These are phyloP conservation scores for Metschnikowia amazonensis DNA, from an alignment of 805 yeast genomes.

Conservation along the genomic window DNA sequence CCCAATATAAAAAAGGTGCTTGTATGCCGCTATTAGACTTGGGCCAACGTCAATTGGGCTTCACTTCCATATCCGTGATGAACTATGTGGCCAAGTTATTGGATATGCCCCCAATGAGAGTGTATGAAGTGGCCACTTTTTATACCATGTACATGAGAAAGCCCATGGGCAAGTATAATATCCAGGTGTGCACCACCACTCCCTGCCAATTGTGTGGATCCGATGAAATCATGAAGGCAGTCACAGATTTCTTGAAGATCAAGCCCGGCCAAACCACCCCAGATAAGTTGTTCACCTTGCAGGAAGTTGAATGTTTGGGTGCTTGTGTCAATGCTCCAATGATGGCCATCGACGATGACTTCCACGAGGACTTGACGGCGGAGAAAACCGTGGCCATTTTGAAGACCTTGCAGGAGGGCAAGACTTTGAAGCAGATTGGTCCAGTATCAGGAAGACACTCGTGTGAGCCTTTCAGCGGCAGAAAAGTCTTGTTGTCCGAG, in stretches of 20 bases:
- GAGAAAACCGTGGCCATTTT: slow-evolving; percentile 59
- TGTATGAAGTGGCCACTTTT: slow-evolving; percentile 87
- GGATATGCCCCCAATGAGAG: slow-evolving; percentile 93
- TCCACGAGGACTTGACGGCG: slow-evolving; percentile 74
- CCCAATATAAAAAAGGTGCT: slow-evolving; percentile 83
- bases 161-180: slow-evolving; percentile 80
- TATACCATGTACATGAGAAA: slow-evolving; percentile 86
- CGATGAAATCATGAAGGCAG: slow-evolving; percentile 72
- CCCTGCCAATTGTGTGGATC: slow-evolving; percentile 85
- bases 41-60: slow-evolving; percentile 85
- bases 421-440: slow-evolving; percentile 55
- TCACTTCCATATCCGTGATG: slow-evolving; percentile 83
- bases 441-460: slow-evolving; percentile 64
- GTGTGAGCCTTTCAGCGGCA: slow-evolving; percentile 76
- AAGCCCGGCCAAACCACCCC: slow-evolving; percentile 75
- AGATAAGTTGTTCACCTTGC: slow-evolving; percentile 73
- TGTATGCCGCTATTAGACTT: slow-evolving; percentile 82
- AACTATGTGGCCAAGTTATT: slow-evolving; percentile 80
- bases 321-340: slow-evolving; percentile 92
- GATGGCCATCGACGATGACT: slow-evolving; percentile 81
- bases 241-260: slow-evolving; percentile 55
- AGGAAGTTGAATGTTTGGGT: slow-evolving; percentile 88
- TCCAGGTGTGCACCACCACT: slow-evolving; percentile 86
- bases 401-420: slow-evolving; percentile 61
- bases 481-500: slow-evolving; percentile 53